Evolutionary conservation across 1,139 yeast species (phyloP).

Genomic region (Hemisphaericaspora xylofermentans): DNA sequence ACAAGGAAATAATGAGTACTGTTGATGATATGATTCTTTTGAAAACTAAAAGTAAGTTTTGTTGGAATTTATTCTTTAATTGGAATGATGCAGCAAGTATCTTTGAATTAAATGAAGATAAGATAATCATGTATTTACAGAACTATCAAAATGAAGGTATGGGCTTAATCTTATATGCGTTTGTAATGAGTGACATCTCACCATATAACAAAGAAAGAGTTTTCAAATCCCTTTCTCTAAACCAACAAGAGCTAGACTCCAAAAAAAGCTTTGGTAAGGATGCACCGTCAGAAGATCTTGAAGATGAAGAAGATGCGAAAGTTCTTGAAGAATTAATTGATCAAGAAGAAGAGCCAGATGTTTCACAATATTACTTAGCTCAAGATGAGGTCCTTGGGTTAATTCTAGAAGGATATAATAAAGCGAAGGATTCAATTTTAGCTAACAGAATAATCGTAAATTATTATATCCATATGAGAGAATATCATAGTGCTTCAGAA

Average conservation of each 20-base stretch:
- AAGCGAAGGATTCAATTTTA: constrained; percentile 50
- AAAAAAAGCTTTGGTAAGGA: constrained; percentile 8
- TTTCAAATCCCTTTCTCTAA: constrained; percentile 14
- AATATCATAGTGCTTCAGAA: constrained; percentile 63
- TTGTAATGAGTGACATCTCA: constrained; percentile 64
- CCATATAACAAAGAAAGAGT: constrained; percentile 45
- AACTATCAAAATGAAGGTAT: constrained; percentile 63
- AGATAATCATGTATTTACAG: constrained; percentile 50
- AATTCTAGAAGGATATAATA: constrained; percentile 54
- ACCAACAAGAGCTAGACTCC: constrained; percentile 5
- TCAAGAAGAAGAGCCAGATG: constrained; percentile 20
- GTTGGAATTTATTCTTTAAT: constrained; percentile 79
- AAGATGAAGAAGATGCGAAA: constrained; percentile 18
- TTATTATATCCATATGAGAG: constrained; percentile 59
- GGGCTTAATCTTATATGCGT: constrained; percentile 62
- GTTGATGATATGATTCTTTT: constrained; percentile 75
- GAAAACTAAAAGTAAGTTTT: constrained; percentile 55
- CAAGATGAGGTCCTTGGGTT: constrained; percentile 56
- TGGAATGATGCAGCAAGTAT: constrained; percentile 63
- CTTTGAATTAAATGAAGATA: constrained; percentile 46
- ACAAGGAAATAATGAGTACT: constrained; percentile 51
- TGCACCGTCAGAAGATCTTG: not conserved
- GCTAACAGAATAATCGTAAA: constrained; percentile 66
- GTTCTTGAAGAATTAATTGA: constrained; percentile 21
- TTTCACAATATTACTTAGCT: constrained; percentile 21